Percentiles rank a stretch among this genome's conserved stretches.
Conservation (phyloP, 305 asterid genomes). For the Nicotiana rustica region DNA sequence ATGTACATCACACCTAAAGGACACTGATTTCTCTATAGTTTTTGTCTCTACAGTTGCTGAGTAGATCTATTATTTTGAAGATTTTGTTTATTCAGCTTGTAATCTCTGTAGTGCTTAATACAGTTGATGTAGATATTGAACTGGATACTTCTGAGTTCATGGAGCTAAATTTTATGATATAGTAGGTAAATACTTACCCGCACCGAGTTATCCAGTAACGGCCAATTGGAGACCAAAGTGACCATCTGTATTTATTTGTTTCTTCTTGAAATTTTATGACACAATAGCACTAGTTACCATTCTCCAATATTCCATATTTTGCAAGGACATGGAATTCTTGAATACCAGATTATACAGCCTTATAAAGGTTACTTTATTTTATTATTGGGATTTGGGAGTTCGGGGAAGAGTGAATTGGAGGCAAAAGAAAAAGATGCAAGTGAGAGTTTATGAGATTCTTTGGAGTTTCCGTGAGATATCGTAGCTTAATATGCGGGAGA, state of each 20-base stretch:
- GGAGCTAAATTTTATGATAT: neutral
- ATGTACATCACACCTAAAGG: neutral
- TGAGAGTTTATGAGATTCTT: neutral
- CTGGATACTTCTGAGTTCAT: neutral
- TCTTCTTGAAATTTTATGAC: slow-evolving; percentile 7
- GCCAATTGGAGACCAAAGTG: neutral
- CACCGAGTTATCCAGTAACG: no score
- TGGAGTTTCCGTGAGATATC: neutral
- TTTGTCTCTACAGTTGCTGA: neutral
- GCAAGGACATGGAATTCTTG: neutral
- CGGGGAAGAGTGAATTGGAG: no score
- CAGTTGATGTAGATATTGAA: neutral
- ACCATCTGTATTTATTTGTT: neutral
- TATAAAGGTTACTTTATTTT: no score
- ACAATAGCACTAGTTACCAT: no score
- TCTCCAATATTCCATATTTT: neutral
- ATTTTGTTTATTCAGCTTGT: neutral
- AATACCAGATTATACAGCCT: neutral
- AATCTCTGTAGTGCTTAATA: neutral
- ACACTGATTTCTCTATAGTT: neutral
- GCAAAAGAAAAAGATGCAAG: neutral
- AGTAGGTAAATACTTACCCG: neutral
- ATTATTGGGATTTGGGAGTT: no score
- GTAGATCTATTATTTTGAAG: neutral
- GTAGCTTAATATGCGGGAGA: no score